Conservation (phyloP, 2,329 filamentous ascomycete genomes). For the Epicoccum sorghinum region DNA sequence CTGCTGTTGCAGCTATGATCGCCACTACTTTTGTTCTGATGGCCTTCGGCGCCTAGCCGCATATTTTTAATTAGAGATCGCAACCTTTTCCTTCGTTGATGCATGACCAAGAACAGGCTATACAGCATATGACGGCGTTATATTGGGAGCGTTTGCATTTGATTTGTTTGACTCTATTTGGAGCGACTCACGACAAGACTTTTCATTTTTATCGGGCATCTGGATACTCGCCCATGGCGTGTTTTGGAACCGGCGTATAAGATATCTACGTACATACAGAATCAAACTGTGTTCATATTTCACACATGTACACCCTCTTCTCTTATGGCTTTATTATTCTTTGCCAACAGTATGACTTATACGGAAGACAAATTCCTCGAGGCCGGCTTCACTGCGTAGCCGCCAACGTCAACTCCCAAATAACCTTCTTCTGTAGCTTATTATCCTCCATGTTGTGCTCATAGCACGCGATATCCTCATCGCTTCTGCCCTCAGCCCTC, state of each 20-base stretch:
- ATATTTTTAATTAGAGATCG: slow-evolving; percentile 14
- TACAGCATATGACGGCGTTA: slow-evolving; percentile 17
- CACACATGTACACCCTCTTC: background rate
- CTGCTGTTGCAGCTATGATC: slow-evolving; percentile 17
- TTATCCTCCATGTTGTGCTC: slow-evolving; percentile 33
- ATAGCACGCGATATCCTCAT: slow-evolving; percentile 22
- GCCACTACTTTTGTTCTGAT: slow-evolving; percentile 16
- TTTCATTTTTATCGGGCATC: background rate
- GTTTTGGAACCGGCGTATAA: slow-evolving; percentile 1
- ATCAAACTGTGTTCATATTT: slow-evolving; percentile 5
- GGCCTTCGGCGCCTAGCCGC: slow-evolving; percentile 7
- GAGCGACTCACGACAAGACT: slow-evolving; percentile 8
- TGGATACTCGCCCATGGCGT: slow-evolving; percentile 12
- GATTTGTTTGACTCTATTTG: slow-evolving; percentile 1
- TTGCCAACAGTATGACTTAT: no score
- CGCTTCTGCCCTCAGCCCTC: slow-evolving; percentile 20
- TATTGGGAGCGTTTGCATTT: slow-evolving; percentile 6
- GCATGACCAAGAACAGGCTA: slow-evolving; percentile 12
- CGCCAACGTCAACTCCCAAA: no score
- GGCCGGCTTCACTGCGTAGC: no score
- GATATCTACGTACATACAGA: slow-evolving; percentile 5
- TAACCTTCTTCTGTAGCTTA: slow-evolving; percentile 9
- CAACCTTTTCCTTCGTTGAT: slow-evolving; percentile 8
- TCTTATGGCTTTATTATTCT: no score
- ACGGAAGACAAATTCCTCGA: no score